Evolutionary conservation across 345 rosid species (phyloP).

Genomic region (Camelina laxa): DNA sequence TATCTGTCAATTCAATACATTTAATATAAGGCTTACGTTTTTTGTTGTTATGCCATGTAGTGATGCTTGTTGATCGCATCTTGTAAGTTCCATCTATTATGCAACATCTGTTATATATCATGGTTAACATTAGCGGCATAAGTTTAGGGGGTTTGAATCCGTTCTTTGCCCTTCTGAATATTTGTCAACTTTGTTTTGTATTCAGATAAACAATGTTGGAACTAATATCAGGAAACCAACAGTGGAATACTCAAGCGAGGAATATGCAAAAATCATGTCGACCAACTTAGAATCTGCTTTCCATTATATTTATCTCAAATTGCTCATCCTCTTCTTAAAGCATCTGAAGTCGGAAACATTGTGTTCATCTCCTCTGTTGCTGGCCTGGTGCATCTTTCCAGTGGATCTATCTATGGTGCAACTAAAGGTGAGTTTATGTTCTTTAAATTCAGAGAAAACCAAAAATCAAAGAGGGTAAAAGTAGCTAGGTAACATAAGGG

Average conservation of each 20-base stretch:
- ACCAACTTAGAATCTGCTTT: constrained; percentile 80
- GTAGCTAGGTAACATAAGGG: background rate
- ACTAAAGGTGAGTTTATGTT: constrained; percentile 60
- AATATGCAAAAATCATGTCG: constrained; percentile 58
- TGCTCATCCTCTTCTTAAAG: constrained; percentile 82
- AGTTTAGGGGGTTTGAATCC: constrained; percentile 5
- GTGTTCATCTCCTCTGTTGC: constrained; percentile 90
- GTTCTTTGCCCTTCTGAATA: background rate
- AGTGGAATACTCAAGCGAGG: constrained; percentile 68
- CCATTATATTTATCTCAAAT: constrained; percentile 83
- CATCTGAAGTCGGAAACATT: constrained; percentile 77
- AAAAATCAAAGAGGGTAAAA: background rate
- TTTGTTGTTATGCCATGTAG: background rate
- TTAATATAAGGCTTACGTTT: background rate
- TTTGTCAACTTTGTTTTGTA: constrained; percentile 20
- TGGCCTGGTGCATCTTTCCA: constrained; percentile 53
- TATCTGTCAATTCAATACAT: too few relatives aligned
- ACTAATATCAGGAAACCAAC: constrained; percentile 85
- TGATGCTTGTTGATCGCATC: background rate
- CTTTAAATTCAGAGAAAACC: background rate
- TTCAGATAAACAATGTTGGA: constrained; percentile 87
- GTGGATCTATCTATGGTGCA: constrained; percentile 73
- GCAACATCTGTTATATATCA: background rate
- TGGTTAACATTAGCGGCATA: background rate
- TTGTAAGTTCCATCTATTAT: constrained; percentile 2